Conservation (phyloP, 129 eudicot genomes). For the Flaveria sonorensis region DNA sequence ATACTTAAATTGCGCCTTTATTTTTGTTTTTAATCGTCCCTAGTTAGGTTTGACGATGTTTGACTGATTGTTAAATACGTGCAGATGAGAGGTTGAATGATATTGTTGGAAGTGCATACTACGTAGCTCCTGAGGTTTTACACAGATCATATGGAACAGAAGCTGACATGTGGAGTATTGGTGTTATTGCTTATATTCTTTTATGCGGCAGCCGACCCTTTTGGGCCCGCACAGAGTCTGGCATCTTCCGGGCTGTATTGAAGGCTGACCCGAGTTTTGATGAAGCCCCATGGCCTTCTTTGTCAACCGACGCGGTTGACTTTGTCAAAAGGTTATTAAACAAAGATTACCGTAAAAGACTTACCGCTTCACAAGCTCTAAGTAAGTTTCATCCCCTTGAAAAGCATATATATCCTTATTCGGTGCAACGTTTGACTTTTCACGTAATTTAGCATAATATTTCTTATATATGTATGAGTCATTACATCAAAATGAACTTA, state of each 20-base stretch:
- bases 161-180: slow-evolving; percentile 99
- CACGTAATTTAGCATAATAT: background rate
- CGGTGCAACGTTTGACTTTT: background rate
- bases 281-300: slow-evolving; percentile 94
- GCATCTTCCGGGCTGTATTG: slow-evolving; percentile 90
- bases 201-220: slow-evolving; percentile 98
- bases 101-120: slow-evolving; percentile 99
- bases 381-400: slow-evolving; percentile 48
- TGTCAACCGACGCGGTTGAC: slow-evolving; percentile 94
- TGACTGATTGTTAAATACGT: slow-evolving; percentile 29
- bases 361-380: slow-evolving; percentile 98
- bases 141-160: slow-evolving; percentile 98
- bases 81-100: slow-evolving; percentile 97
- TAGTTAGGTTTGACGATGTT: slow-evolving; percentile 6
- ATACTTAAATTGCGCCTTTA: slow-evolving; percentile 15
- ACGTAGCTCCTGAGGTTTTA: slow-evolving; percentile 98
- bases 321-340: slow-evolving; percentile 88
- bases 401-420: background rate
- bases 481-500: background rate
- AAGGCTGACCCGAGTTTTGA: slow-evolving; percentile 93
- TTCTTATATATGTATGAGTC: background rate
- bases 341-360: slow-evolving; percentile 93
- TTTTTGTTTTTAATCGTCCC: background rate
- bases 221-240: slow-evolving; percentile 98
- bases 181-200: slow-evolving; percentile 97